These are phyloP conservation scores for Phytopythium cucurbitacearum DNA, from an alignment of 352 stramenopile genomes.

Conservation along the genomic window DNA sequence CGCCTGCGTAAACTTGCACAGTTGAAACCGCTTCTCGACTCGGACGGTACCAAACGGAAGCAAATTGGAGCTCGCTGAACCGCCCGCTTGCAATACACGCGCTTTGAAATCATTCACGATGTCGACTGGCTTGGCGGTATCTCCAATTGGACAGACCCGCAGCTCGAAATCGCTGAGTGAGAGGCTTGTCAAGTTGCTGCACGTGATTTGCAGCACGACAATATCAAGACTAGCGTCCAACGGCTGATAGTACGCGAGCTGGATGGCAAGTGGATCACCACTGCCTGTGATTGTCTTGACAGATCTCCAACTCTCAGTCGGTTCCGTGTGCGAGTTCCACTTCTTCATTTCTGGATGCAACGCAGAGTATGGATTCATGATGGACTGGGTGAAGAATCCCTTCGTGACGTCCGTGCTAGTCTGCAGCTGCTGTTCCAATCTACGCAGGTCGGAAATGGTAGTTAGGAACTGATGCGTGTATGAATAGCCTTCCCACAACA, in stretches of 20 bases:
- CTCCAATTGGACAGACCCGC: conserved; percentile 37
- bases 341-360: conserved; percentile 8
- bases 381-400: conserved; percentile 21
- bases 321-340: no score
- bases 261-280: conserved; percentile 55
- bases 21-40: conserved; percentile 56
- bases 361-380: conserved; percentile 33
- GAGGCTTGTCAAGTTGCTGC: conserved; percentile 66
- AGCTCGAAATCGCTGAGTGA: conserved; percentile 63
- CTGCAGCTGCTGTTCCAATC: neutral
- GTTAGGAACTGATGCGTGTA: neutral
- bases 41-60: conserved; percentile 56
- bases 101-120: conserved; percentile 53
- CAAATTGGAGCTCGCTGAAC: conserved; percentile 32
- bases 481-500: neutral
- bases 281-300: conserved; percentile 36
- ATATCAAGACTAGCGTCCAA: conserved; percentile 37
- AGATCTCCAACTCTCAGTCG: no score
- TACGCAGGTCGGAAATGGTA: neutral
- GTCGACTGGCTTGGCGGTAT: conserved; percentile 49
- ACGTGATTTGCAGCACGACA: conserved; percentile 42
- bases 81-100: conserved; percentile 33
- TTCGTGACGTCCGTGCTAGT: neutral
- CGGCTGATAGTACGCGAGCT: conserved; percentile 51
- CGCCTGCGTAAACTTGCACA: conserved; percentile 52